Evolutionary conservation across 257 asterid genomes (phyloP), one percentile per base, ranked within the genome.

Genomic region (Forsythia viridissima): DNA sequence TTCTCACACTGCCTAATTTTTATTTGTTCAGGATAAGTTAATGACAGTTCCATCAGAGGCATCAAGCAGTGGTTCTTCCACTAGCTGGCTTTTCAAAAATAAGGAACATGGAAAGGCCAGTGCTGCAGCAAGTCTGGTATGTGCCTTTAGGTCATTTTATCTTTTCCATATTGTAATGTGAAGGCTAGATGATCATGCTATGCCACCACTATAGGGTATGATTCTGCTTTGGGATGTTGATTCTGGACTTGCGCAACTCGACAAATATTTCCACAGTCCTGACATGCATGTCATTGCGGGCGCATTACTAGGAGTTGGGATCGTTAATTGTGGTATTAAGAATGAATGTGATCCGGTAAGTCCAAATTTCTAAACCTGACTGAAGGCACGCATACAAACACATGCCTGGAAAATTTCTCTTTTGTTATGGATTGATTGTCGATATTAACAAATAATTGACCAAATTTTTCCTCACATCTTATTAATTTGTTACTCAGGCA

Each of bases 291-390:
- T 91, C 75, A 87, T 89, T 16, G 91, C 97, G 1, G 98, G 99
- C 5, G 98, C 97, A 37, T 86, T 96, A 63, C 83, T 94, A 67
- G 98, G 98, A 80, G 97, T 95, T 43, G 99, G 99, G 76, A 93
- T 95, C 80, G 98, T 95, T 6, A 91, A 89, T 81, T 95, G 97
- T 78, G 84, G 86, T 52, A 86, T 92, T 80, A 85, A 88, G 89
- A 89, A 90, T 75, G 99, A 95, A 15, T 93, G 96, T 78, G 98
- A 96, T 83, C 99, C 99, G 79, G 99, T 94, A 86, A 93, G 96
- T 73, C 82, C 21, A 39, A 16, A 38, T 39, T 24, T 34, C 67
- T 38, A 59, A 4, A 9, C 20, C 59, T n/a, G 8, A 20, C 18
- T 77, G 59, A 15, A 44, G 71, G 74, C 38, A 51, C 34, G 51